These are phyloP conservation scores for Escovopsis sp. DNA, from an alignment of 2,329 filamentous ascomycete species.

Conservation along the genomic window DNA sequence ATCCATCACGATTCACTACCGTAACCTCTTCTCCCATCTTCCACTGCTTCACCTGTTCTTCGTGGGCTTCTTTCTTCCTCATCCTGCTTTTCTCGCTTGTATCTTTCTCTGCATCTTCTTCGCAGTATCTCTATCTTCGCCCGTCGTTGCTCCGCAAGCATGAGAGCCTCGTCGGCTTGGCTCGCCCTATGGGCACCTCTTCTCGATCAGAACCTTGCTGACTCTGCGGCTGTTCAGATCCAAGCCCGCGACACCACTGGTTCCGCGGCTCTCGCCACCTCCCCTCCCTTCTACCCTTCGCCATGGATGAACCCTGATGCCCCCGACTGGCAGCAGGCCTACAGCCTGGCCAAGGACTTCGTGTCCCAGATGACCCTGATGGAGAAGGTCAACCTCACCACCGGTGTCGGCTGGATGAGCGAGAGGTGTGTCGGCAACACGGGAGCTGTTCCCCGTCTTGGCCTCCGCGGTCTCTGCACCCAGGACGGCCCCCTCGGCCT, in stretches of 20 bases:
- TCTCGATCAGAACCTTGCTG: conserved; percentile 8
- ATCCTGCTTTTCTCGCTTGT: background rate
- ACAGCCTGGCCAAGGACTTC: conserved; percentile 60
- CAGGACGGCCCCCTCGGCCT: conserved; percentile 77
- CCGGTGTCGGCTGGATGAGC: conserved; percentile 52
- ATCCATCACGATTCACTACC: too few relatives aligned
- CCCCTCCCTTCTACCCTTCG: conserved; percentile 61
- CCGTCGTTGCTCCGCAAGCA: background rate
- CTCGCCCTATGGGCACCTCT: conserved; percentile 5
- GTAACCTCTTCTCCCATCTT: too few relatives aligned
- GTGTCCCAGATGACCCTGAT: conserved; percentile 69
- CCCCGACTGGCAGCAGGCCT: conserved; percentile 59
- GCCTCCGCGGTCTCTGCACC: conserved; percentile 62
- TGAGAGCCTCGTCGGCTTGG: conserved; percentile 3
- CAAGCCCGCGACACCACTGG: conserved; percentile 3
- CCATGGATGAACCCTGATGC: conserved; percentile 71
- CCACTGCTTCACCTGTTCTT: too few relatives aligned
- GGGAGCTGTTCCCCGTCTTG: conserved; percentile 54
- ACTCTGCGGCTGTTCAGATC: conserved; percentile 11
- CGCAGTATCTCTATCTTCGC: background rate
- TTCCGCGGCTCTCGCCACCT: conserved; percentile 20
- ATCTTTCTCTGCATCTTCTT: background rate
- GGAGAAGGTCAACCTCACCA: conserved; percentile 93
- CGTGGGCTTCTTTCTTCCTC: background rate
- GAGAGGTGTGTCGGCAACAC: conserved; percentile 67